Conservation (phyloP, 2,329 filamentous ascomycete genomes). For the Trichoderma sp. region DNA sequence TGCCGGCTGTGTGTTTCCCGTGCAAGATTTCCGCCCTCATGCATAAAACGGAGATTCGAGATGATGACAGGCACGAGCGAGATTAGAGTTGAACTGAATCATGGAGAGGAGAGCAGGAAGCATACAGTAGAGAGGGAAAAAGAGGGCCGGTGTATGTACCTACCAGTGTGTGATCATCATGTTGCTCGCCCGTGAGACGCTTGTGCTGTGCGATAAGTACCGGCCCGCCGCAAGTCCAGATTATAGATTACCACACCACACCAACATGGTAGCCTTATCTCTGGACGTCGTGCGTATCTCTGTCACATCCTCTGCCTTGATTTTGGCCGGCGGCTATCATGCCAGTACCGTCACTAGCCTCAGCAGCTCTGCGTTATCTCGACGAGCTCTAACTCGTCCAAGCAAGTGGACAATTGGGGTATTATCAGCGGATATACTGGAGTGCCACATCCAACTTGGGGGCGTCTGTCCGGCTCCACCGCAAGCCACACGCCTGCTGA, state of each 20-base stretch:
- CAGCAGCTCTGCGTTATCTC: not conserved
- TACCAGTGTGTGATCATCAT: not conserved
- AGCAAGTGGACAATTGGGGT: not conserved
- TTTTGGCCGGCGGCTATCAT: not conserved
- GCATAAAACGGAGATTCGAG: constrained; percentile 7
- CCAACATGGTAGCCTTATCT: constrained; percentile 10
- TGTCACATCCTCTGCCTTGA: not conserved
- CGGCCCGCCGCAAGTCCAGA: not conserved
- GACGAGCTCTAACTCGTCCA: not conserved
- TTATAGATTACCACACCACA: constrained; percentile 1
- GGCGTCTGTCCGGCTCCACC: not conserved
- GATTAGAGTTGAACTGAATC: constrained; percentile 11
- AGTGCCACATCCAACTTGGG: not conserved
- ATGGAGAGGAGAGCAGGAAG: not conserved
- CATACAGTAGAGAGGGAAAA: not conserved
- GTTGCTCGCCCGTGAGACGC: not conserved
- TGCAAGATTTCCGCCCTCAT: not conserved
- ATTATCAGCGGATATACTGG: not conserved
- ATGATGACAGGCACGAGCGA: constrained; percentile 2
- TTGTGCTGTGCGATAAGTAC: not conserved
- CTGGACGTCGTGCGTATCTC: not conserved
- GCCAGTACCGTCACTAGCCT: not conserved
- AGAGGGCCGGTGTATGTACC: not conserved
- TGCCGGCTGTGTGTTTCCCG: not conserved
- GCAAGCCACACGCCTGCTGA: not conserved